Evolutionary conservation across 2,329 filamentous ascomycete genomes (phyloP), one percentile per base, ranked within the genome.

Genomic region (Epichloe glyceriae): DNA sequence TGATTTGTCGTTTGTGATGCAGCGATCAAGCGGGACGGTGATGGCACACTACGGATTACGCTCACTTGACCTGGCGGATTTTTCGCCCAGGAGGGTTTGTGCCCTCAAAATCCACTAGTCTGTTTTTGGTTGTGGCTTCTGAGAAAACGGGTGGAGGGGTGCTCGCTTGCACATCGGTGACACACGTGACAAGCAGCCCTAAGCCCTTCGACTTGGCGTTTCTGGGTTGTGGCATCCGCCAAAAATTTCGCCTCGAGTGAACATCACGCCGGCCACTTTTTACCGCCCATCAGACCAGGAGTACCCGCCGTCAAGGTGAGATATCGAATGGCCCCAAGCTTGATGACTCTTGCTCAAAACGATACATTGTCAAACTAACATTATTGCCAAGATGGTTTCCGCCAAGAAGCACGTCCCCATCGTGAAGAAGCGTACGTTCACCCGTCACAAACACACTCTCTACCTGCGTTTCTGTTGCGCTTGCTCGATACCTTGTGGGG

Each of bases 381-480:
- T 61, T 52, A 53, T 51, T 37, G 44, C 61, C 51, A 62, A 91
- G 90, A 97, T 97, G 93, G 89, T 91, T 82, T 82, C 90, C 85
- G 87, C 91, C 76, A 95, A 94, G 87, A 94, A 95, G 82, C 93
- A 97, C 78, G 83, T 97, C 72, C 85, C 90, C 70, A 98, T 98
- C 82, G 88, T 98, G 71, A 98, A 98, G 88, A 98, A 98, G 89
- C 89, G 89, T 95, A 91, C 71, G 88, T 89, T 68, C 62, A 30
- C 43, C n/a, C 15, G 22, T 17, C 35, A 8, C 15, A 38, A 14
- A 38, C 35, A 38, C 7, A 5, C 4, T n/a, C 35, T n/a, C 12
- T n/a, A 5, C 35, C 35, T n/a, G 15, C 35, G 14, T 38, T n/a
- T n/a, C 15, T 8, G 35, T n/a, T 38, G 6, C 35, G 26, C 26